A percentile compares a stretch with the other conserved stretches of the same genome.
Conservation (phyloP, 2,329 filamentous ascomycete genomes). For the Monilinia vaccinii-corymbosi region DNA sequence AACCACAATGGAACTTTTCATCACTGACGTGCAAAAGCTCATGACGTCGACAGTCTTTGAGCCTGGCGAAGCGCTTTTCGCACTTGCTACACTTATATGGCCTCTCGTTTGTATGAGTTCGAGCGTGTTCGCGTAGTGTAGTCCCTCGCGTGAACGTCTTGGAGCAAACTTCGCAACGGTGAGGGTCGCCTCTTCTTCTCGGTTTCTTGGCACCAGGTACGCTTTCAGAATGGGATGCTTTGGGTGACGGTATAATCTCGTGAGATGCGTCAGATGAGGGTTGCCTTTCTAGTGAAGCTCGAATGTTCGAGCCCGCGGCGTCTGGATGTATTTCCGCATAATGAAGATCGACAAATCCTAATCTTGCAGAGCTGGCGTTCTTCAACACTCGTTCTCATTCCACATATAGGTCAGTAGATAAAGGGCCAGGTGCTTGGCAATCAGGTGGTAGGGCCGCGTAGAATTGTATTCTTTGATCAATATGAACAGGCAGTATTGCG, state of each 20-base stretch:
- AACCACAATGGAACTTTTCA: rapidly evolving
- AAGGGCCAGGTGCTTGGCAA: no score
- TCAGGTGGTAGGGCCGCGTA: no score
- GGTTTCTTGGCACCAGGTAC: neutral
- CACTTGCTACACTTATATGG: neutral
- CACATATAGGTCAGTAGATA: neutral
- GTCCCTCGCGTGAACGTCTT: neutral
- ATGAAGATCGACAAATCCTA: neutral
- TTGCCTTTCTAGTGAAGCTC: neutral
- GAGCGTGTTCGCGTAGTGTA: neutral
- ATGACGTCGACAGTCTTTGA: neutral
- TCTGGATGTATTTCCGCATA: neutral
- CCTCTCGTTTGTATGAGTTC: neutral
- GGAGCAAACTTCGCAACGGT: neutral
- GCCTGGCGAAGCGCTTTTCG: neutral
- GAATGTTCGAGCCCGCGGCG: neutral
- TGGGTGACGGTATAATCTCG: no score
- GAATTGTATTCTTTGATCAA: neutral
- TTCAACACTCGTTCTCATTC: neutral
- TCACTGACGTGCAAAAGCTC: neutral
- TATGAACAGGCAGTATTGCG: neutral
- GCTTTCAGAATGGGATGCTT: neutral
- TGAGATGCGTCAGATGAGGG: no score
- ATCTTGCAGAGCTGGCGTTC: neutral
- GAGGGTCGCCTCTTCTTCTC: neutral